Base-by-base conservation (phyloP, 352 stramenopile genomes). In the Bremia lactucae region DNA sequence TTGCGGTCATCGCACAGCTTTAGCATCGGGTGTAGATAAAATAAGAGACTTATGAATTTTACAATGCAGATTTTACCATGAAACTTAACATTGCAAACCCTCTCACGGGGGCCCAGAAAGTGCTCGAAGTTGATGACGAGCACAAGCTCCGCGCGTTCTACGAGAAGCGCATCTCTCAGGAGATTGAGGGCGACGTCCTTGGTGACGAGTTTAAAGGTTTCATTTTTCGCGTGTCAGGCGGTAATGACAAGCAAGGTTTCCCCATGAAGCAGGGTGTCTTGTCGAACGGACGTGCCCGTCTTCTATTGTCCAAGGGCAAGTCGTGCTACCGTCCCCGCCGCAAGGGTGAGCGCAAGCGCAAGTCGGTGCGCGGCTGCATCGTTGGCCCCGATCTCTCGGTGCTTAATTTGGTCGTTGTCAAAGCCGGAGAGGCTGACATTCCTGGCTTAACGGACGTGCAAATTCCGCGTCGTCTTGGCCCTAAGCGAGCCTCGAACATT, bases 211-310 rank as follows among this genome's bases (percentile, higher is more conserved):
- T 98, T 77, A 96, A 98, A 62, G 97, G 96, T 66, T 99, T 98
- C 68, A 74, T 97, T 64, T 96, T 98, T 69, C 93, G 94, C 59
- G 97, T 99, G 64, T 97, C 90, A 45, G 97, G 96, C 64, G 96
- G 96, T 74, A 99, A 99, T 76, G 96, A 99, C 84, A 99, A 99
- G 88, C 96, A 99, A 83, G 96, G 96, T 52, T 99, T 99, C 83
- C 96, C 96, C 54, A 99, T 99, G 96, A 98, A 98, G 91, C 96
- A 99, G 84, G 96, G 96, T 87, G 94, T 99, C 49, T 81, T 99
- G 49, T 96, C 91, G 42, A 97, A 98, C 78, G 89, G 95, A 71
- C 95, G 96, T 77, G 96, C 98, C 24, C 91, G 95, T 63, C 90
- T 99, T 34, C 76, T 99, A n/a, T 87, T 98, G 23, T 81, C 85